Conservation (phyloP, 2,329 filamentous ascomycete genomes). For the Monilinia fructicola region DNA sequence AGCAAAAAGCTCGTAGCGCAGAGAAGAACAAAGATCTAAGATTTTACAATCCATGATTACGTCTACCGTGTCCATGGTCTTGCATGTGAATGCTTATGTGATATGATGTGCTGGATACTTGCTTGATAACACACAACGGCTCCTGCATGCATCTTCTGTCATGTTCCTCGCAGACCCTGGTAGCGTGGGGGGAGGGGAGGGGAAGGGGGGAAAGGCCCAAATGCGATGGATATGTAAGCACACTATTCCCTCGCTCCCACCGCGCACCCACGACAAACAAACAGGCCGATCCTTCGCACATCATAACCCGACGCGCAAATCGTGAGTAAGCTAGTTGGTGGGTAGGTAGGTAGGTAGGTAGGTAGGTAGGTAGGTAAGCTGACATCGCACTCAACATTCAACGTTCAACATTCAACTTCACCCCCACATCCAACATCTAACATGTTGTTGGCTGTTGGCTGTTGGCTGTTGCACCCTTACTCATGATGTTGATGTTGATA, state of each 20-base stretch:
- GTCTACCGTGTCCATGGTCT: background rate
- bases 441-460: too few species aligned
- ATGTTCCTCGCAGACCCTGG: background rate
- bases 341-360: background rate
- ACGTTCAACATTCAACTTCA: too few species aligned
- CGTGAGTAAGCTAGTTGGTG: background rate
- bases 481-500: too few species aligned
- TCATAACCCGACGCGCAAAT: background rate
- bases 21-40: background rate
- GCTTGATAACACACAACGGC: background rate
- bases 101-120: background rate
- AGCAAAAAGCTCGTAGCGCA: background rate
- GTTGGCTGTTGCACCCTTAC: too few species aligned
- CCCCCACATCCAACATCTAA: too few species aligned
- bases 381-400: too few species aligned
- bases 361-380: background rate
- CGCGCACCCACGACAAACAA: too few species aligned
- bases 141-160: background rate
- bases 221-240: too few species aligned
- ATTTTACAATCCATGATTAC: background rate
- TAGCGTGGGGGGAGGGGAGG: background rate
- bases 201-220: background rate
- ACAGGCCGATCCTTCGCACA: too few species aligned
- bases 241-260: too few species aligned
- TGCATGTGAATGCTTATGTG: conserved; percentile 11